Percentiles rank a stretch among this genome's conserved stretches.
Evolutionary conservation across 2,329 filamentous ascomycete genomes (phyloP).

Genomic region (Fusarium concolor): DNA sequence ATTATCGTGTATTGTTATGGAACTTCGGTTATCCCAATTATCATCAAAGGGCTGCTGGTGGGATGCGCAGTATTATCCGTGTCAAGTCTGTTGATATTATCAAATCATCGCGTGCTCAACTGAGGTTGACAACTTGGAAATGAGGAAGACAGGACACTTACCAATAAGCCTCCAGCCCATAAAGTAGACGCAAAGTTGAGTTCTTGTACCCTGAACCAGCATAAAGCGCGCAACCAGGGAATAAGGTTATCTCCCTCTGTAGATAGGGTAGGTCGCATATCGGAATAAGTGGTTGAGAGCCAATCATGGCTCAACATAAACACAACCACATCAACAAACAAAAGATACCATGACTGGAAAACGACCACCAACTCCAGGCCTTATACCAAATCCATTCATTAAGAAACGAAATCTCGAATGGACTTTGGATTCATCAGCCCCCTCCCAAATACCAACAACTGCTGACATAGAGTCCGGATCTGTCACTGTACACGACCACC

Average conservation of each 20-base stretch:
- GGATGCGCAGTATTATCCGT: background rate
- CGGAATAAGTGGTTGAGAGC: background rate
- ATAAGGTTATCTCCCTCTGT: background rate
- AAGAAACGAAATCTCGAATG: slow-evolving; percentile 61
- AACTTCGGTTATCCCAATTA: too few species aligned
- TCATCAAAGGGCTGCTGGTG: background rate
- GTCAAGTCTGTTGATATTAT: too few species aligned
- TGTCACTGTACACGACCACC: slow-evolving; percentile 53
- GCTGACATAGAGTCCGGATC: slow-evolving; percentile 57
- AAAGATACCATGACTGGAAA: slow-evolving; percentile 41
- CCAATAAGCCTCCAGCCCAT: background rate
- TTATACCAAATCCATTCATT: slow-evolving; percentile 60
- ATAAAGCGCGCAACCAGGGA: background rate
- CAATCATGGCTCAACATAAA: slow-evolving; percentile 2
- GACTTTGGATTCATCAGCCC: slow-evolving; percentile 48
- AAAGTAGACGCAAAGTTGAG: background rate
- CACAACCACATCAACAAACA: slow-evolving; percentile 16
- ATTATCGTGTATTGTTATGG: too few species aligned
- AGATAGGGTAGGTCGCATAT: too few species aligned
- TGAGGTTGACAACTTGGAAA: too few species aligned
- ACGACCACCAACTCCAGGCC: slow-evolving; percentile 47
- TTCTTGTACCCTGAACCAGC: background rate
- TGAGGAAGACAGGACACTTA: background rate
- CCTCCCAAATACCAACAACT: slow-evolving; percentile 33
- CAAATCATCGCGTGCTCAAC: too few species aligned